phyloP scores from a whole-genome alignment of 179 eudicot genomes.

The Amaranthus tricolor region DNA sequence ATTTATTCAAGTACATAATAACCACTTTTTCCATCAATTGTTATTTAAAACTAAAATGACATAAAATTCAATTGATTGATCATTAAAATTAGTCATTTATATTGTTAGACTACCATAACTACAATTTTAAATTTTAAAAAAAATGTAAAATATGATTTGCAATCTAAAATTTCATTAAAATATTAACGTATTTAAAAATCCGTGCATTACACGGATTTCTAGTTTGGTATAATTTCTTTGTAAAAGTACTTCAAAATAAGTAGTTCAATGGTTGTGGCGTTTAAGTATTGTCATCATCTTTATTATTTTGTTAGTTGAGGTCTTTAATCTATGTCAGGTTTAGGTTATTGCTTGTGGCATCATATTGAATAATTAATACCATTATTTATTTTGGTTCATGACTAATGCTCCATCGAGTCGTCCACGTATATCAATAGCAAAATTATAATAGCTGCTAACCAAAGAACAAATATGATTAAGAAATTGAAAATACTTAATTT shows the following conservation, averaged over 20 bases:
- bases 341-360: slow-evolving; percentile 5
- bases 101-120: no score
- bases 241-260: neutral
- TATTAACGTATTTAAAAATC: no score
- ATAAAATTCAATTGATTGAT: no score
- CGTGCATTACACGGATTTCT: no score
- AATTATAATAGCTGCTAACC: neutral
- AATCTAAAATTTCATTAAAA: no score
- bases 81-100: no score
- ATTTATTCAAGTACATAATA: no score
- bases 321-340: neutral
- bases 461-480: neutral
- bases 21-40: no score
- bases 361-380: neutral
- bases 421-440: neutral
- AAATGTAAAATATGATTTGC: no score
- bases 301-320: neutral
- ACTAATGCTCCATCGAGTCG: neutral
- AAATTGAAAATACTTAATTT: neutral
- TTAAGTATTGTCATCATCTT: neutral
- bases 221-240: neutral
- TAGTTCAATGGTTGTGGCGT: neutral
- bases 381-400: neutral
- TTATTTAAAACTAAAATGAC: no score
- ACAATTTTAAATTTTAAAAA: no score